Base-by-base conservation (phyloP, 139 green algal genomes). In the Pedinophyceae sp. region DNA sequence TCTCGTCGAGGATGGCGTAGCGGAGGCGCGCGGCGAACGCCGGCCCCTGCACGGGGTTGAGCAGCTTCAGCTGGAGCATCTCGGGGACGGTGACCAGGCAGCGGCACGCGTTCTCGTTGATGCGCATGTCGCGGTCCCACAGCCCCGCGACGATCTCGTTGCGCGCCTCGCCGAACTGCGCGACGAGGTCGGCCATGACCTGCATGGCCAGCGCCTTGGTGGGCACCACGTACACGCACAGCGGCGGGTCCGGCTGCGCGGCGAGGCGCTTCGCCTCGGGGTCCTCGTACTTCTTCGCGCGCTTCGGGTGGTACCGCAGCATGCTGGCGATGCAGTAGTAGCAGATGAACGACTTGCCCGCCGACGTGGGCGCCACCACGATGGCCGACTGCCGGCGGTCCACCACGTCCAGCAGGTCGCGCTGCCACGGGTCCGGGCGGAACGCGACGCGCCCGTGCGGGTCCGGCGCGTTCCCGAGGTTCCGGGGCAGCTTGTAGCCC, bases 191-290 rank as follows among this genome's bases (percentile, higher is more conserved):
- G n/a, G n/a, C n/a, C n/a, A n/a, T n/a, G n/a, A 71, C 29, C 50
- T 80, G 73, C 46, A 73, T 76, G 49, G 75, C 66, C 41, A 80
- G 57, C 3, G 64, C 62, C 66, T 77, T 77, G 29, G 68, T 80
- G 2, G 73, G 73, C 24, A 71, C 45, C 29, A 76, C 60, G 27
- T 74, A 60, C 7, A 75, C 65, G 30, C n/a, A n/a, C n/a, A n/a
- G n/a, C n/a, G n/a, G n/a, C n/a, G n/a, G n/a, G n/a, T n/a, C n/a
- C n/a, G n/a, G n/a, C n/a, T n/a, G n/a, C n/a, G n/a, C n/a, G n/a
- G 71, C 65, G 1, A 52, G 27, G 24, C 65, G 66, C 1, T 65
- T 29, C 4, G 27, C 16, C 27, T 19, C n/a, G 26, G 20, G 15
- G 2, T 25, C 10, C 39, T 27, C 13, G n/a, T 52, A 27, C 54